Evolutionary conservation across 1,284 basidiomycete genomes (phyloP), one percentile per base, ranked within the genome.

Genomic region (Lignosus rhinocerotis): DNA sequence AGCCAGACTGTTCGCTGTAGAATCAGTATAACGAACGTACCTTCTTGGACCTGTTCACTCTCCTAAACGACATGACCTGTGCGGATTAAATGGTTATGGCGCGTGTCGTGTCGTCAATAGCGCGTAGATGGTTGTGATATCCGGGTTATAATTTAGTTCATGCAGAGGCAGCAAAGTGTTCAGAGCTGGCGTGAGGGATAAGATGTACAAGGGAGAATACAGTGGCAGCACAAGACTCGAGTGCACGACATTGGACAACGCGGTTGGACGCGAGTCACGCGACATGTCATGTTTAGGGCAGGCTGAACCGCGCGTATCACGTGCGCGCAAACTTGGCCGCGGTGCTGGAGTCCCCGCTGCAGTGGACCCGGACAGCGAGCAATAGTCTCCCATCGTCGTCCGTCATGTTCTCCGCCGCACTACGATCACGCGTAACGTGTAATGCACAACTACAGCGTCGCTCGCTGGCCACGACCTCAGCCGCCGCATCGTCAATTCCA

Each of bases 11-110:
- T 21, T 19, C 6, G 41, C 6, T 19, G 36, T 19, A 48, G 16
- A 0, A 2, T 25, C 25, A 12, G 36, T 48, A n/a, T 9, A 6
- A 11, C 25, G 8, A 12, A 38, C 59, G 8, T 58, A 76, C 80
- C 71, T 81, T 81, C 68, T 74, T 71, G 47, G 80, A 82, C 66
- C 76, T 80, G 62, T 73, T 72, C 9, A 67, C 53, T 51, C 75
- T 70, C 64, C 75, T 66, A 62, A 69, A 58, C 6, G 47, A 39
- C 59, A 48, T 46, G 7, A 7, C 10, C 12, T 30, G 38, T 11
- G 14, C 42, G 12, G 10, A 19, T 14, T 45, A 45, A 25, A 30
- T 25, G 25, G 21, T 45, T 25, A 6, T 14, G 21, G 41, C 41
- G 41, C 41, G 41, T 43, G 41, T 19, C 6, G n/a, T 19, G 41